Conservation (phyloP, 1,284 basidiomycete genomes). For the Rhodotorula sp. region DNA sequence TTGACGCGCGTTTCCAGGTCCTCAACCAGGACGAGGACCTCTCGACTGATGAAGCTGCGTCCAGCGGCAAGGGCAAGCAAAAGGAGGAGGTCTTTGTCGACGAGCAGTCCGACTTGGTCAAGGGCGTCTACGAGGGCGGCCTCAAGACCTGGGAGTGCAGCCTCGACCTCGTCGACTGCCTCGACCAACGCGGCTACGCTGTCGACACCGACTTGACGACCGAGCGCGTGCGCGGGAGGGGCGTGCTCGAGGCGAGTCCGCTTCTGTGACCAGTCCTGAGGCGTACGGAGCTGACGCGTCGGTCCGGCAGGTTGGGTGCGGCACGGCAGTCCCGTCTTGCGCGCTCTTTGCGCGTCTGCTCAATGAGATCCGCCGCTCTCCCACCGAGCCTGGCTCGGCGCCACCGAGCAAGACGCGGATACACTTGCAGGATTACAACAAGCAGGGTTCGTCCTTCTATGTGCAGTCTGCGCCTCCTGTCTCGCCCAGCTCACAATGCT, state of each 20-base stretch:
- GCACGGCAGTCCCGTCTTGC: conserved; percentile 80
- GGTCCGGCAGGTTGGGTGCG: conserved; percentile 75
- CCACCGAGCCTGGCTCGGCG: conserved; percentile 3
- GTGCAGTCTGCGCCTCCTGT: not conserved
- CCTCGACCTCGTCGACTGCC: conserved; percentile 69
- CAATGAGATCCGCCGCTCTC: conserved; percentile 25
- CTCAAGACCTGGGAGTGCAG: conserved; percentile 98
- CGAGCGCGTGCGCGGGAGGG: conserved; percentile 52
- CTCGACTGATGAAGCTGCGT: conserved; percentile 43
- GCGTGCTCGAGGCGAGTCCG: conserved; percentile 64
- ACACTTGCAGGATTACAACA: conserved; percentile 93
- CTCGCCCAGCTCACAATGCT: not conserved
- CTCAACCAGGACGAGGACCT: conserved; percentile 59
- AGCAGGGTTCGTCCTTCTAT: conserved; percentile 36
- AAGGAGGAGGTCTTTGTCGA: conserved; percentile 62
- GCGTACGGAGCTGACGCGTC: not conserved
- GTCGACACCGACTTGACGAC: conserved; percentile 8
- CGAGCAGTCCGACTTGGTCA: conserved; percentile 83
- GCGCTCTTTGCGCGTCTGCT: conserved; percentile 61
- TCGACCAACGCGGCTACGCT: conserved; percentile 18
- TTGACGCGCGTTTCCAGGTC: conserved; percentile 90
- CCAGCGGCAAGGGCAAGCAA: conserved; percentile 40
- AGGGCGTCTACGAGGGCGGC: conserved; percentile 92
- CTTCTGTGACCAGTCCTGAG: no score
- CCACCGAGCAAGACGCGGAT: conserved; percentile 52